Conservation (phyloP, 768 basidiomycete species). For the Rhizopogon vesiculosus region DNA sequence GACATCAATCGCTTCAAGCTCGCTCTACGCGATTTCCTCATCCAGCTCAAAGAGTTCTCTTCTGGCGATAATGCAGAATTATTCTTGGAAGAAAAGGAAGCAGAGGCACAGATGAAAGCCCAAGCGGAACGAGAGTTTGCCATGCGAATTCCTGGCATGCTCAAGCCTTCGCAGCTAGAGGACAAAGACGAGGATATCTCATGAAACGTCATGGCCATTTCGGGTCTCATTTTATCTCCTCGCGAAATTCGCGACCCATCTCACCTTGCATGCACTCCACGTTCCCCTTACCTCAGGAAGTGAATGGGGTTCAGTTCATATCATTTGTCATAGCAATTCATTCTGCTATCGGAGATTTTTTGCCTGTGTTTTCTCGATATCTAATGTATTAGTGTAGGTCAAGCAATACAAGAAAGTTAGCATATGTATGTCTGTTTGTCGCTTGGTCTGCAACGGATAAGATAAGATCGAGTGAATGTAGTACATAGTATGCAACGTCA, state of each 20-base stretch:
- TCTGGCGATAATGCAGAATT: slow-evolving; percentile 88
- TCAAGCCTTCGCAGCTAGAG: slow-evolving; percentile 92
- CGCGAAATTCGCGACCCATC: slow-evolving; percentile 14
- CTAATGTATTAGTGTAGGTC: slow-evolving; percentile 33
- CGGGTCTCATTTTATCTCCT: slow-evolving; percentile 21
- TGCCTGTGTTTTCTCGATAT: slow-evolving; percentile 25
- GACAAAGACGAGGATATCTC: slow-evolving; percentile 85
- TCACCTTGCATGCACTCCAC: slow-evolving; percentile 9
- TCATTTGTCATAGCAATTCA: slow-evolving; percentile 15
- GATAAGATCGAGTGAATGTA: background rate
- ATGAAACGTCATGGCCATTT: slow-evolving; percentile 25
- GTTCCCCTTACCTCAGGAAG: slow-evolving; percentile 3
- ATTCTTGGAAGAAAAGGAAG: slow-evolving; percentile 92
- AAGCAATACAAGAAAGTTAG: slow-evolving; percentile 19
- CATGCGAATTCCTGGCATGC: slow-evolving; percentile 95
- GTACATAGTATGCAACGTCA: slow-evolving; percentile 11
- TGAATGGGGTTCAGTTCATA: slow-evolving; percentile 21
- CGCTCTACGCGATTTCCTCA: slow-evolving; percentile 93
- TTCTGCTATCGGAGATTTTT: slow-evolving; percentile 25
- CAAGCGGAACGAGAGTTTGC: slow-evolving; percentile 85
- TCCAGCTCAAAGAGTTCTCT: slow-evolving; percentile 96
- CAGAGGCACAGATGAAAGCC: slow-evolving; percentile 70
- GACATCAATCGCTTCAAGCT: slow-evolving; percentile 92
- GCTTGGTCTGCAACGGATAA: background rate
- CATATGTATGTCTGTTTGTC: background rate